Conservation (phyloP, 1,284 basidiomycete genomes). For the Naganishia cerealis region DNA sequence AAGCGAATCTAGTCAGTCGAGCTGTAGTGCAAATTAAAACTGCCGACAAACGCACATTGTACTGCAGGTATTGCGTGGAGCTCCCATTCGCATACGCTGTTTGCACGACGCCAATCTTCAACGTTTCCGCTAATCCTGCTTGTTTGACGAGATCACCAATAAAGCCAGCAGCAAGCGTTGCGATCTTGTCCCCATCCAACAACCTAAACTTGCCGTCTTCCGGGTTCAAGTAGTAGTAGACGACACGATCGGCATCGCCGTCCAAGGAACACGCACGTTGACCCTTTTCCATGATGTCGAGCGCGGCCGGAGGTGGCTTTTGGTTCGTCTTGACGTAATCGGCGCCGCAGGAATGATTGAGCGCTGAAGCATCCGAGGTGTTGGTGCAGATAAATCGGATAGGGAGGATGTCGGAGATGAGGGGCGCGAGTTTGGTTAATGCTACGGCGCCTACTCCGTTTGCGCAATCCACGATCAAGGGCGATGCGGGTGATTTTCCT, state of each 20-base stretch:
- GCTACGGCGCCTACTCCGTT: conserved; percentile 90
- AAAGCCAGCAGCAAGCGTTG: conserved; percentile 87
- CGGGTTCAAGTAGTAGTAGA: conserved; percentile 88
- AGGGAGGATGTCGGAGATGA: conserved; percentile 45
- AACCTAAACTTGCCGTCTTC: conserved; percentile 71
- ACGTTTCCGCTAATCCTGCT: conserved; percentile 64
- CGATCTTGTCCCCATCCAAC: conserved; percentile 98
- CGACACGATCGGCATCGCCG: conserved; percentile 95
- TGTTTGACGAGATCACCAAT: conserved; percentile 85
- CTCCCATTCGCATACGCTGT: conserved; percentile 98
- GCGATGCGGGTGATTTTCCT: conserved; percentile 53
- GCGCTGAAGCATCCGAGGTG: conserved; percentile 66
- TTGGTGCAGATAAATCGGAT: conserved; percentile 66
- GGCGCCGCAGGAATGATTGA: conserved; percentile 89
- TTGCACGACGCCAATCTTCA: conserved; percentile 91
- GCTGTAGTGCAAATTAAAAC: background rate
- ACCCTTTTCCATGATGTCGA: conserved; percentile 65
- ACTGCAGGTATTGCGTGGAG: conserved; percentile 85
- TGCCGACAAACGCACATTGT: conserved; percentile 59
- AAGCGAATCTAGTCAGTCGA: conserved; percentile 12
- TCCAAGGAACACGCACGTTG: conserved; percentile 90
- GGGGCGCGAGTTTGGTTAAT: conserved; percentile 62
- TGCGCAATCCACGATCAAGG: conserved; percentile 88
- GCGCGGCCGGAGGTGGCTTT: conserved; percentile 65
- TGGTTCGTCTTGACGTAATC: conserved; percentile 96